These are phyloP conservation scores for Magnaporthiopsis incrustans DNA, from an alignment of 2,329 filamentous ascomycete genomes.

Conservation along the genomic window DNA sequence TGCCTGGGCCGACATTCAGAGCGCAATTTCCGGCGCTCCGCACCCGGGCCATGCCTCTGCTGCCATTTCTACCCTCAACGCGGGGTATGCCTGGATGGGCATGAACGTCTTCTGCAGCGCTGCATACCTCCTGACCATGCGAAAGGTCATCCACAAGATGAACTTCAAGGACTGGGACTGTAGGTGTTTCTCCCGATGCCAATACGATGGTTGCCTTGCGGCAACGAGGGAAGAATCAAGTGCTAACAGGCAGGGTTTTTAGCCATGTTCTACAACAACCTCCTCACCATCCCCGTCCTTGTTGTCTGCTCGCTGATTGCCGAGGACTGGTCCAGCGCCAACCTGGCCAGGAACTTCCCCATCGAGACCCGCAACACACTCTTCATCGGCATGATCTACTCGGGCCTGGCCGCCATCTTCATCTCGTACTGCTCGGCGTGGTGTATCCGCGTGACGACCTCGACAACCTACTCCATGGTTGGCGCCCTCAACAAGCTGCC, in stretches of 20 bases:
- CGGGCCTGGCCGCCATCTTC: slow-evolving; percentile 86
- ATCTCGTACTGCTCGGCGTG: slow-evolving; percentile 99
- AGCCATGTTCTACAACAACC: slow-evolving; percentile 99
- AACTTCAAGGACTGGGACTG: slow-evolving; percentile 99
- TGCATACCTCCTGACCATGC: slow-evolving; percentile 83
- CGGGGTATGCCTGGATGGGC: slow-evolving; percentile 96
- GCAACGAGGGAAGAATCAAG: neutral
- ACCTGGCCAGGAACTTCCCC: slow-evolving; percentile 85
- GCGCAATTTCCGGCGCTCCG: slow-evolving; percentile 60
- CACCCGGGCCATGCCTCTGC: slow-evolving; percentile 54
- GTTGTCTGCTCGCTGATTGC: slow-evolving; percentile 70
- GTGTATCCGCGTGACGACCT: slow-evolving; percentile 96
- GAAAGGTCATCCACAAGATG: slow-evolving; percentile 98
- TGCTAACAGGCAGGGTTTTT: slow-evolving; percentile 11
- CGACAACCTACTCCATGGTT: slow-evolving; percentile 98
- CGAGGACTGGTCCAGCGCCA: slow-evolving; percentile 87
- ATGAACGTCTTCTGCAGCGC: slow-evolving; percentile 94
- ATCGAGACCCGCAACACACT: slow-evolving; percentile 69
- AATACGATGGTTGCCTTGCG: neutral
- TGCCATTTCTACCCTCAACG: slow-evolving; percentile 81
- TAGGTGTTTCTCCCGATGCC: slow-evolving; percentile 42
- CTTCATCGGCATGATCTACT: slow-evolving; percentile 85
- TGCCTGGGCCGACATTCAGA: slow-evolving; percentile 94
- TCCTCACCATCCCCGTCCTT: slow-evolving; percentile 90
- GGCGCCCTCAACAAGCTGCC: slow-evolving; percentile 97